phyloP scores from a whole-genome alignment of 108 stramenopile species.

The Skeletonema grethae region DNA sequence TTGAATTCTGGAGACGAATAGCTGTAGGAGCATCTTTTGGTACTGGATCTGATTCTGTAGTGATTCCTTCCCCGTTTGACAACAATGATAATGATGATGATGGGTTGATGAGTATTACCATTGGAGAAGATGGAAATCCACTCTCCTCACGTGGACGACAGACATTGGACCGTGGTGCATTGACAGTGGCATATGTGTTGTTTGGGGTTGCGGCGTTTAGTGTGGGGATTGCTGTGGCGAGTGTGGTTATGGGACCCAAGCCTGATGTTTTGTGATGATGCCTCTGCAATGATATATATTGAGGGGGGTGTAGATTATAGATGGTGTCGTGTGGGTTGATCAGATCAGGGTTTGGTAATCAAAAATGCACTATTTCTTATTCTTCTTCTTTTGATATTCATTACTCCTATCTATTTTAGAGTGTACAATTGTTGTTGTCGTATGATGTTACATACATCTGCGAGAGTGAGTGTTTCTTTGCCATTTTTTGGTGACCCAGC shows the following conservation, averaged over 20 bases:
- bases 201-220: constrained; percentile 68
- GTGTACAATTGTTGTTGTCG: too few species aligned
- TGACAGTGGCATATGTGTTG: constrained; percentile 73
- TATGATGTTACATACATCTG: not conserved
- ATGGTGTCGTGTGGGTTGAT: too few species aligned
- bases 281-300: too few species aligned
- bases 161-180: constrained; percentile 67
- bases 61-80: constrained; percentile 45
- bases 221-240: constrained; percentile 63
- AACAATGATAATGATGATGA: constrained; percentile 25
- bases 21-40: constrained; percentile 84
- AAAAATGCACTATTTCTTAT: too few species aligned
- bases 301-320: too few species aligned
- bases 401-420: too few species aligned
- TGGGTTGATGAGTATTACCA: constrained; percentile 40
- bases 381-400: too few species aligned
- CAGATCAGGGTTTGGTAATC: too few species aligned
- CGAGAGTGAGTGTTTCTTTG: not conserved
- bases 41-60: constrained; percentile 74
- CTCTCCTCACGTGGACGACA: constrained; percentile 61
- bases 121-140: constrained; percentile 70
- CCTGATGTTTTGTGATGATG: not conserved
- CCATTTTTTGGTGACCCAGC: too few species aligned
- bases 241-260: constrained; percentile 56
- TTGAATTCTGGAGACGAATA: constrained; percentile 89